Evolutionary conservation across 371 early-diverging fungal species (phyloP), one percentile per base, ranked within the genome.

Genomic region (Thermomucor indicae-seudaticae): DNA sequence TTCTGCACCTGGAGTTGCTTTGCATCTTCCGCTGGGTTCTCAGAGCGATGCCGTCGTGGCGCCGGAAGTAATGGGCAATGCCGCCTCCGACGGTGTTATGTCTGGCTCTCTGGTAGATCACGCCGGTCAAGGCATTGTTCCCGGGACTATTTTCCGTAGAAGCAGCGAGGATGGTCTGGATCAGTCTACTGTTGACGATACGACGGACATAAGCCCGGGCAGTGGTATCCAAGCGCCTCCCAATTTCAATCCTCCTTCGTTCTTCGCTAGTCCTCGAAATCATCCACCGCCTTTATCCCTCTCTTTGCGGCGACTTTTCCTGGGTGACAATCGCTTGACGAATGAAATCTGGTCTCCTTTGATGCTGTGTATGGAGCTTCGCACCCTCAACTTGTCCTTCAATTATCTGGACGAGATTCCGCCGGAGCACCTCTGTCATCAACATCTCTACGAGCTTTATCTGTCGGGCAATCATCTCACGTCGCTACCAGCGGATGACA

Each of bases 391-490:
- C 55, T 57, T 91, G 27, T 86, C 89, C 28, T 90, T 90, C 57
- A 96, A 96, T 58, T 82, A 84, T 39, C 77, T 96, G 16, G 85
- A 83, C 49, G 93, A 93, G 55, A 79, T 90, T 51, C 86, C 87
- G 16, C 67, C 73, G 0, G 78, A 80, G 31, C 69, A 75, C 6
- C 58, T 79, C 2, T 72, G 68, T 24, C 72, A 72, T 37, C 71
- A 72, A 6, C 72, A 75, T 43, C 60, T 91, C 24, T 70, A 64
- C 23, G 93, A 92, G 53, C 73, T 96, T 7, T 89, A 90, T 53
- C 57, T 95, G 27, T 85, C 90, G 7, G 94, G 95, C 2, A 95
- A 95, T 56, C 84, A 89, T 28, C 62, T 96, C 35, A 78, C 89
- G 6, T 85, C 85, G 0, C 64, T 95, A 14, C 95, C 95, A 2